Base-by-base conservation (phyloP, 2,329 filamentous ascomycete species). In the Aspergillus melleus region DNA sequence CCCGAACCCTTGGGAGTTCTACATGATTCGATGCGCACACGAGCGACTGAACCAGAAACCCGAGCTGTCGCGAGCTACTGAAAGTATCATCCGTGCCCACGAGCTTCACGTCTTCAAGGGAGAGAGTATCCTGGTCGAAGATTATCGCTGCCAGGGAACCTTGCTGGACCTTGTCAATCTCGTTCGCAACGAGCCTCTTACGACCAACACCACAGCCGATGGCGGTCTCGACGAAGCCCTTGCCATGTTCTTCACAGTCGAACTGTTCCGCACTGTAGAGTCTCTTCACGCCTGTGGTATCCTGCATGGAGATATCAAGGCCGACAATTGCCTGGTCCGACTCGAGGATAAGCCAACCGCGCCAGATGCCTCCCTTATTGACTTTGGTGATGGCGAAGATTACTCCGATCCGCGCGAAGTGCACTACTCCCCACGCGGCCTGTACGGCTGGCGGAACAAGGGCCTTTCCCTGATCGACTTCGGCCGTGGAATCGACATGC, bases 191-290 rank as follows among this genome's bases (percentile, higher is more conserved):
- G 91, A 96, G 63, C 68, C 72, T 4, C 76, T 74, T 36, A 74
- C 84, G 1, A 84, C 85, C 5, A 70, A 75, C 2, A 74, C 77
- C 16, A 77, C 78, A 32, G 69, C 74, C 10, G 77, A 80, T 36
- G 87, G 87, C 2, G 88, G 90, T 16, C 91, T 99, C 85, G 95
- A 99, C 68, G 95, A 99, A 76, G 83, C 85, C 52, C 81, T 98
- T 2, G 91, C 90, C 68, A 97, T 98, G 92, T 98, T 97, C 81
- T 96, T 98, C 78, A 85, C 91, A 8, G 83, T 98, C 61, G 95
- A 99, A 76, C 84, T 99, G 6, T 84, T 99, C 67, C 90, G 95
- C 53, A 96, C 92, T 0, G 85, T 96, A 3, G 95, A 98, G 78
- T 88, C 89, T 0, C 83, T 99, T 22, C 95, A 99, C 76, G 74